Percentiles rank a stretch among this genome's conserved stretches.
Conservation (phyloP, 768 basidiomycete genomes). For the Saitozyma podzolica region DNA sequence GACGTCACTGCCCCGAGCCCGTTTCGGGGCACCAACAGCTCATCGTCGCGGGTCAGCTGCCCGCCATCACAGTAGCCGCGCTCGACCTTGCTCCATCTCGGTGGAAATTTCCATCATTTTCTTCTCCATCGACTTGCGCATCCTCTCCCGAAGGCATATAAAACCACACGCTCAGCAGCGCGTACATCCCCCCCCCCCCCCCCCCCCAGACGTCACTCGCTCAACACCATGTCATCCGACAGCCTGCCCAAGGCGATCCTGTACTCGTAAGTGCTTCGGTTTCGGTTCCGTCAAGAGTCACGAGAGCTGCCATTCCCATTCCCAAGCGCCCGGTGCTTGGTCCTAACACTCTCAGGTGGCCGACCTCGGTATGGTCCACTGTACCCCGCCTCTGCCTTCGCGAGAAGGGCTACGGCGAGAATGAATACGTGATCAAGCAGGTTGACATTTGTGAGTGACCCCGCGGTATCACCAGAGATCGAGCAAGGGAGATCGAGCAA, state of each 20-base stretch:
- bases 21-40: too few species aligned
- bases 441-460: constrained; percentile 41
- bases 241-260: constrained; percentile 68
- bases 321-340: too few species aligned
- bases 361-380: constrained; percentile 49
- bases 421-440: constrained; percentile 69
- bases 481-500: background rate
- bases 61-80: too few species aligned
- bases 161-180: too few species aligned
- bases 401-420: constrained; percentile 81
- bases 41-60: too few species aligned
- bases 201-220: too few species aligned
- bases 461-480: background rate
- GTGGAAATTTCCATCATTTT: too few species aligned
- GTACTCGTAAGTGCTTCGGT: constrained; percentile 60
- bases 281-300: background rate
- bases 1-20: too few species aligned
- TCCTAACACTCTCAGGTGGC: constrained; percentile 30
- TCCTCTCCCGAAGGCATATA: too few species aligned
- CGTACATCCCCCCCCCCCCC: too few species aligned
- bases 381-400: constrained; percentile 51
- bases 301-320: background rate
- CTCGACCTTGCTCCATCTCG: too few species aligned
- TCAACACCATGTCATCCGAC: constrained; percentile 15
- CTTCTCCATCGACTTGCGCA: too few species aligned